Base-by-base conservation (phyloP, 2,329 filamentous ascomycete species). In the Remersonia thermophila region DNA sequence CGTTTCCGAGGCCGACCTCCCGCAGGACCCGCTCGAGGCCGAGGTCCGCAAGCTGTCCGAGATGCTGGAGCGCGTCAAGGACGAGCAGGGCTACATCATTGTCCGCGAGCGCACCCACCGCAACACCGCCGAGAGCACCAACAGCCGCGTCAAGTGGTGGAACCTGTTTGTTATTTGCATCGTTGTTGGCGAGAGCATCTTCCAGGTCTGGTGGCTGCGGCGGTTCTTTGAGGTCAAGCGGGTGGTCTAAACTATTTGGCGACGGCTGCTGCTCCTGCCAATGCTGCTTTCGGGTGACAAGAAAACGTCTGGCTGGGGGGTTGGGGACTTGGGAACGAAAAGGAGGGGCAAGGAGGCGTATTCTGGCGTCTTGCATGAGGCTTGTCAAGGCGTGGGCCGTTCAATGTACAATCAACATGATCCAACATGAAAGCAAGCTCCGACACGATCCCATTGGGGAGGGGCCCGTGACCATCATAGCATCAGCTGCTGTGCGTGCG, bases 191-290 rank as follows among this genome's bases (percentile, higher is more conserved):
- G 85, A 96, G 67, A 91, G 86, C 42, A 67, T 95, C 48, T 98
- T 98, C 70, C 91, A 98, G 67, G 89, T 98, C 47, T 98, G 91
- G 89, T 98, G 91, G 87, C 63, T 98, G 58, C 91, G 93, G 67
- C 77, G 91, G 56, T 98, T 98, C 73, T 95, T 95, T 56, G 87
- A 95, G 77, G 50, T 52, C 35, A 52, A 52, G 43, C 41, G 50
- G 42, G 50, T 52, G 20, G 49, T 52, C 23, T 52, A 41, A 41
- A 33, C 20, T 3, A 16, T 9, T 33, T 15, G 13, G 5, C 25
- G 11, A 13, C 29, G 30, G 26, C 30, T 42, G 29, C 39, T 35
- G 12, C 25, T 27, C 7, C 25, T 27, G 12, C 25, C 7, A 27
- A 12, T 27, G 12, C 25, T 36, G 16, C 37, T 38, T 43, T 25